A percentile compares a stretch with the other conserved stretches of the same genome.
Conservation (phyloP, 2,329 filamentous ascomycete genomes). For the Paraconiothyrium sp. region DNA sequence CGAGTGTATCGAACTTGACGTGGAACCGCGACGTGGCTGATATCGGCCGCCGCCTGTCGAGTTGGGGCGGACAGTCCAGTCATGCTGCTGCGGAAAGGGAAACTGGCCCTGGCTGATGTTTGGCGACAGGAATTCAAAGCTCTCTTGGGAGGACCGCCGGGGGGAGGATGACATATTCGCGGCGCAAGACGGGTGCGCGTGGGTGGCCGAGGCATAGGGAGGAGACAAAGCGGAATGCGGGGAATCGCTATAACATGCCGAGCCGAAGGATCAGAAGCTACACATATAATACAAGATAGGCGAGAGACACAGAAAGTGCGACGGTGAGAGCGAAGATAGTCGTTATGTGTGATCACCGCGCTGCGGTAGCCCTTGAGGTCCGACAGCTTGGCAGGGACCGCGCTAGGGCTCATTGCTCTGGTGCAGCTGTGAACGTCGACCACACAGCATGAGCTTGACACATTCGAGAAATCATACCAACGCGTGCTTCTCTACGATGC, state of each 20-base stretch:
- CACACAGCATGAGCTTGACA: too few relatives aligned
- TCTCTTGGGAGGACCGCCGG: conserved; percentile 59
- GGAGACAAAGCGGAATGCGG: conserved; percentile 17
- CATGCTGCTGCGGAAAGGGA: conserved; percentile 69
- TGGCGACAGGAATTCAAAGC: conserved; percentile 57
- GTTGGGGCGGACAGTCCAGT: conserved; percentile 57
- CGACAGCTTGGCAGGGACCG: conserved; percentile 12
- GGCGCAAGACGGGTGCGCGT: conserved; percentile 37
- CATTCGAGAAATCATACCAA: too few relatives aligned
- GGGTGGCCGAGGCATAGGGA: conserved; percentile 48
- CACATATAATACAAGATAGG: background rate
- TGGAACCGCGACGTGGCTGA: conserved; percentile 76
- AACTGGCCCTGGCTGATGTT: conserved; percentile 55
- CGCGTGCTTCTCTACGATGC: too few relatives aligned
- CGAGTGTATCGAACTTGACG: conserved; percentile 86
- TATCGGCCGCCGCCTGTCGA: conserved; percentile 59
- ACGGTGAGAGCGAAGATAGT: background rate
- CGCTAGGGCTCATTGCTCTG: background rate
- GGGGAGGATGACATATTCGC: conserved; percentile 53
- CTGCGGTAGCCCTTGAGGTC: too few relatives aligned
- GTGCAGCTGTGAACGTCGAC: too few relatives aligned
- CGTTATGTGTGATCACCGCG: conserved; percentile 2
- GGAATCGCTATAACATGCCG: conserved; percentile 19
- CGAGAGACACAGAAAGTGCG: background rate
- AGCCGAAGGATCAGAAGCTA: conserved; percentile 6